Percentiles rank a stretch among this genome's conserved stretches.
Evolutionary conservation across 2,329 filamentous ascomycete species (phyloP).

Genomic region (Fusarium siculi): DNA sequence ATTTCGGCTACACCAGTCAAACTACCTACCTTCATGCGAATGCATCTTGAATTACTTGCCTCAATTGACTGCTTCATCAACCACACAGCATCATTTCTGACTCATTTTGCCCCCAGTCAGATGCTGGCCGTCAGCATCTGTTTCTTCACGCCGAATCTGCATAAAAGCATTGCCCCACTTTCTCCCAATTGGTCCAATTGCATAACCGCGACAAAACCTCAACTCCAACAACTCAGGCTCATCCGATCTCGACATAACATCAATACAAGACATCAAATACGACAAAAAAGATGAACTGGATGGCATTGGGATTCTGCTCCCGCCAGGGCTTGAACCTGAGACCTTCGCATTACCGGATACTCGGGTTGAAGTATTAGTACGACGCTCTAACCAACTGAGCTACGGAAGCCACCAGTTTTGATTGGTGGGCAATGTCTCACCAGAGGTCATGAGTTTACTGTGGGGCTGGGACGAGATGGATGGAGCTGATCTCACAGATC

Average conservation of each 20-base stretch:
- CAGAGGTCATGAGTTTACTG: rapidly evolving
- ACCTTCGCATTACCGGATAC: constrained; percentile 5
- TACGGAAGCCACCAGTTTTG: constrained; percentile 9
- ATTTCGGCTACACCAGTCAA: rapidly evolving
- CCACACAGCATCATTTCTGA: rapidly evolving
- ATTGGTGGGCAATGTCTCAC: not conserved
- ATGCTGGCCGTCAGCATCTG: rapidly evolving
- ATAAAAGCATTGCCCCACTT: not conserved
- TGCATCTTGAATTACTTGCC: rapidly evolving
- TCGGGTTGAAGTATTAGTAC: constrained; percentile 8
- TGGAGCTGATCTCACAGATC: not conserved
- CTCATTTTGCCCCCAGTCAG: rapidly evolving
- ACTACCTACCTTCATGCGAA: rapidly evolving
- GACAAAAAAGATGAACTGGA: not conserved
- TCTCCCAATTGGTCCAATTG: not conserved
- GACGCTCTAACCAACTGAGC: constrained; percentile 15
- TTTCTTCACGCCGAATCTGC: not conserved
- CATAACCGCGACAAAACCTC: not conserved
- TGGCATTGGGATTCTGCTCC: constrained; percentile 8
- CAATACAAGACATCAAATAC: not conserved
- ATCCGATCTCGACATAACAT: not conserved
- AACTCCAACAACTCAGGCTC: not conserved
- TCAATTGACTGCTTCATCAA: not conserved
- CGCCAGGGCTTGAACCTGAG: constrained; percentile 10
- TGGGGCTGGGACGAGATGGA: not conserved